Base-by-base conservation (phyloP, 2,329 filamentous ascomycete species). In the Remersonia thermophila region DNA sequence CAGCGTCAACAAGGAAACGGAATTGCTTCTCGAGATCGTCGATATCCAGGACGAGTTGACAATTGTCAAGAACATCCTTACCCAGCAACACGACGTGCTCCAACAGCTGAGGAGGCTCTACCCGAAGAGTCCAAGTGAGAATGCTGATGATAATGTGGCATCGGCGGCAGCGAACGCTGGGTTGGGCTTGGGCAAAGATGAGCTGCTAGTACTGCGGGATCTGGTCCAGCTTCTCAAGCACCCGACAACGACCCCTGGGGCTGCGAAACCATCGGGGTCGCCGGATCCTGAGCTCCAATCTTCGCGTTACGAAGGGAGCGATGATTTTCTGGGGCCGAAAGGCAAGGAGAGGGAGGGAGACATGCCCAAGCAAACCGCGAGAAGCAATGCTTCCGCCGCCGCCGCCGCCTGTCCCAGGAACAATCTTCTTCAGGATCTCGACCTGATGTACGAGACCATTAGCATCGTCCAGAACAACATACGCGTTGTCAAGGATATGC, bases 21-120 rank as follows among this genome's bases (percentile, higher is more conserved):
- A 38, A 10, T 15, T 41, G 10, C 13, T 41, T 12, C 36, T 38
- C 5, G 39, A 41, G 33, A 41, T 41, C n/a, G 38, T 41, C 30
- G 39, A 41, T 15, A 41, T 41, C 27, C 39, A 41, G 20, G 39
- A 41, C 26, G 39, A 41, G 30, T 16, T 41, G 32, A 41, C 35
- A 6, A 41, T 41, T 16, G 39, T 41, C 33, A 41, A 41, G 33
- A 41, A 36, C 10, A 36, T 41, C 11, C 36, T 38, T 5, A 25
- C 14, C 7, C 39, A 38, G 23, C 39, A 41, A 16, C 30, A 36
- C 5, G 36, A 35, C 5, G 36, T 38, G 7, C 20, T 41, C 6
- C 25, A 41, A n/a, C 28, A 30, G 11, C 20, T 41, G 10, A 16
- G 33, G 25, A 29, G 36, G 20, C 31, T 38, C 12, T 41, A 38